Evolutionary conservation across 1,284 basidiomycete genomes (phyloP), one percentile per base, ranked within the genome.

Genomic region (Megacollybia platyphylla): DNA sequence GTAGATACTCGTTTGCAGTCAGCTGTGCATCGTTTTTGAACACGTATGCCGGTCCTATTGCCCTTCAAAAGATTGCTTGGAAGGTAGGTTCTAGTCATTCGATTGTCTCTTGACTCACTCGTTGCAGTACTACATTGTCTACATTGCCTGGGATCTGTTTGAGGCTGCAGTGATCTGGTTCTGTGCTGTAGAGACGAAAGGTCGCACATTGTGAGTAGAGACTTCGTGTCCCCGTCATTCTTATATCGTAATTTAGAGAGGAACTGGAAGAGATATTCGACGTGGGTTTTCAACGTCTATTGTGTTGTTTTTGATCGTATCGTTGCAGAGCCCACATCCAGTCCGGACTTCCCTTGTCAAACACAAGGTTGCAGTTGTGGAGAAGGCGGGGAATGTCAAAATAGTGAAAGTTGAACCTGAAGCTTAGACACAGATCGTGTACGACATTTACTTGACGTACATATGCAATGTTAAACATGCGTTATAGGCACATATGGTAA

Each of bases 21-120:
- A 67, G 60, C 46, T 63, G 64, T 39, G 66, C 68, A 24, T 66
- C 65, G 1, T 71, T 74, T 51, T 68, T 73, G 46, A 73, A 73
- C 50, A 62, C 61, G 10, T 71, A 70, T 39, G 65, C 65, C 7
- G 66, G 67, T 1, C 69, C 68, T 1, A 68, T 74, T 44, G 71
- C 65, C 0, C 59, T 74, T 13, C 55, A 62, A 36, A 65, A 60
- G 38, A 74, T 76, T 48, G 51, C 57, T 24, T 68, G 65, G 66
- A 64, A 49, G 54, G 62, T 57, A 45, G 45, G 55, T 45, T 18
- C 24, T 13, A 32, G 26, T 7, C 41, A 34, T 18, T 30, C 7
- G 5, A 10, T 44, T 34, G 42, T 11, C 35, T 10, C 9, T 4
- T 9, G 36, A 24, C 13, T 42, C 26, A 28, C 15, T 31, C 36